Percentiles rank a stretch among this genome's conserved stretches.
Conservation (phyloP, 257 asterid genomes). For the Solanum etuberosum region DNA sequence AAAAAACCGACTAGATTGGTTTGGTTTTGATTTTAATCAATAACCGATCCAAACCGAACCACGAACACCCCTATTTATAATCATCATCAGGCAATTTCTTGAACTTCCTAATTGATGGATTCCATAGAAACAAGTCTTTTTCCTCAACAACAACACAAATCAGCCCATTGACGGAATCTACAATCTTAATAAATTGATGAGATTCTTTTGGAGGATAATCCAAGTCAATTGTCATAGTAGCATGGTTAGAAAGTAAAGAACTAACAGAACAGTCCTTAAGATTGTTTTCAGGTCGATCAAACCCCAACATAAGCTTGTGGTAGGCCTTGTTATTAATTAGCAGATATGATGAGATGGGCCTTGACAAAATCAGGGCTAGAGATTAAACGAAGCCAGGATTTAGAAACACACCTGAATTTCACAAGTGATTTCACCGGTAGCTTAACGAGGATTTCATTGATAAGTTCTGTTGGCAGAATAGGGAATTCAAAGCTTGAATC, state of each 20-base stretch:
- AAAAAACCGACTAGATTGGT: too few relatives aligned
- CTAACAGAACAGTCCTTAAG: not conserved
- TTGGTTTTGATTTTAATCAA: too few relatives aligned
- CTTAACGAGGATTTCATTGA: not conserved
- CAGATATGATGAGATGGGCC: not conserved
- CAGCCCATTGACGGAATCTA: not conserved
- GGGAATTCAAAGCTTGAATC: too few relatives aligned
- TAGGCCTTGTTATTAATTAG: not conserved
- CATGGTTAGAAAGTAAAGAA: not conserved
- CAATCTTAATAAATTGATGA: not conserved
- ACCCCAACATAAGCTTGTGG: not conserved
- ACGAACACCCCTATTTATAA: too few relatives aligned
- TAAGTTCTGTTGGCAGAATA: not conserved
- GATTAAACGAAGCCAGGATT: not conserved
- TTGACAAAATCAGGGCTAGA: not conserved
- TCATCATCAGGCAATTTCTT: not conserved
- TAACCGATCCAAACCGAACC: too few relatives aligned
- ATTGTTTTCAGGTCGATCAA: not conserved
- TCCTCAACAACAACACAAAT: not conserved
- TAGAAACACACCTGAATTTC: too few relatives aligned
- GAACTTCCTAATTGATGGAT: not conserved
- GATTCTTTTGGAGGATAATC: not conserved
- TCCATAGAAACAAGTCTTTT: too few relatives aligned
- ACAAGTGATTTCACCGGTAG: not conserved
- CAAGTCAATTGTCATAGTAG: not conserved